phyloP scores from a whole-genome alignment of 164 flowering plant species.

The Macadamia tetraphylla region DNA sequence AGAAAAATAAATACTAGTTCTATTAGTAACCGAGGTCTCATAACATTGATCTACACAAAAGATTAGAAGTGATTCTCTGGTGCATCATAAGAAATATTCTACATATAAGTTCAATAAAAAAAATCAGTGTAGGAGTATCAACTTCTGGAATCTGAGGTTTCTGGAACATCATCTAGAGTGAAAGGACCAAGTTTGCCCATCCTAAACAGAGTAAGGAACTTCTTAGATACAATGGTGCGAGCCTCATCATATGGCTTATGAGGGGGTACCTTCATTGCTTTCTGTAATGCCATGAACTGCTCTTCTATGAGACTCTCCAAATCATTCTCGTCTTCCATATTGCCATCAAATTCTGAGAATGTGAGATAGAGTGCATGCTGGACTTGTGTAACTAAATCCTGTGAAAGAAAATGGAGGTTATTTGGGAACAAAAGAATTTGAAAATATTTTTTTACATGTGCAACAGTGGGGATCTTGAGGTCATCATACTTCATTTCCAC shows the following conservation, averaged over 20 bases:
- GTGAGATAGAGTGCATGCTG: conserved; percentile 52
- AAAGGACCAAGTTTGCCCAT: conserved; percentile 83
- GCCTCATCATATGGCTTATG: conserved; percentile 62
- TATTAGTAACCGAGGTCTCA: too few relatives aligned
- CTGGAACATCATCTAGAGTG: conserved; percentile 80
- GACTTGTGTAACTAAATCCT: conserved; percentile 73
- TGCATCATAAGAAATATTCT: too few relatives aligned
- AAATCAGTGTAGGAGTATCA: not conserved
- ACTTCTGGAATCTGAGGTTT: not conserved
- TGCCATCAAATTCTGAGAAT: conserved; percentile 60
- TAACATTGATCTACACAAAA: too few relatives aligned
- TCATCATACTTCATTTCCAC: too few relatives aligned
- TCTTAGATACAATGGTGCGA: conserved; percentile 75
- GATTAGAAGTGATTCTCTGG: too few relatives aligned
- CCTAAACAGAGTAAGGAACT: conserved; percentile 77
- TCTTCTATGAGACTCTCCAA: conserved; percentile 65
- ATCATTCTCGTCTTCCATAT: conserved; percentile 64
- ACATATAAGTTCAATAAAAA: not conserved
- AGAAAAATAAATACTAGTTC: too few relatives aligned
- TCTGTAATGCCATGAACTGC: conserved; percentile 72
- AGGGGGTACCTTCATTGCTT: conserved; percentile 74
- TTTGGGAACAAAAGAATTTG: not conserved
- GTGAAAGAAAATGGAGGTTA: conserved; percentile 7
- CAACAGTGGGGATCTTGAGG: too few relatives aligned
- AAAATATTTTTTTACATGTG: too few relatives aligned